Percentiles rank a stretch among this genome's conserved stretches.
These are phyloP conservation scores for Wickerhamiella occidentalis DNA, from an alignment of 805 yeast species.

Conservation along the genomic window DNA sequence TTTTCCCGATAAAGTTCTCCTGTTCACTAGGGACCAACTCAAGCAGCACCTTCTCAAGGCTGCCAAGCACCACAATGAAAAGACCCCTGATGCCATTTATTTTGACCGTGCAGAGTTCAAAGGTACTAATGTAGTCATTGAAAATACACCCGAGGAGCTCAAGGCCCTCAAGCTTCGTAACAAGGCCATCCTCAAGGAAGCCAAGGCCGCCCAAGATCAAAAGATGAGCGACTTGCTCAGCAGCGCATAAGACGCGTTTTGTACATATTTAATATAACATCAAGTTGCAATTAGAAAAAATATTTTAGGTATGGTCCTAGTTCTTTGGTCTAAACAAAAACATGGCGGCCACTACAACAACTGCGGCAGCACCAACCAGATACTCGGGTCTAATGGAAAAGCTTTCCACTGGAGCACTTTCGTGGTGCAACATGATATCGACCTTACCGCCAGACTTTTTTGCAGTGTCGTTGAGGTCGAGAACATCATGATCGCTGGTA, in stretches of 20 bases:
- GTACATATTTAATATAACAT: not conserved
- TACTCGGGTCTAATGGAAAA: not conserved
- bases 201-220: conserved; percentile 23
- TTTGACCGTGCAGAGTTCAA: conserved; percentile 43
- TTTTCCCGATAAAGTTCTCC: conserved; percentile 40
- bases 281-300: no score
- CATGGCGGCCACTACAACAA: conserved; percentile 8
- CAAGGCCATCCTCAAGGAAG: conserved; percentile 37
- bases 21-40: conserved; percentile 33
- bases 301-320: not conserved
- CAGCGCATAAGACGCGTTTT: not conserved
- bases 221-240: conserved; percentile 1
- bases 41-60: conserved; percentile 31
- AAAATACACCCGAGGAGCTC: conserved; percentile 40
- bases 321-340: conserved; percentile 7
- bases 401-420: conserved; percentile 29
- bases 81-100: conserved; percentile 65
- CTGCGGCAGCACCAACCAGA: conserved; percentile 13
- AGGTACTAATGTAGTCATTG: conserved; percentile 37
- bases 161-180: conserved; percentile 36
- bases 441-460: conserved; percentile 45
- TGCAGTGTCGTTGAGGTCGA: conserved; percentile 57
- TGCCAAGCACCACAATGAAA: conserved; percentile 41
- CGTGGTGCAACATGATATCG: conserved; percentile 60
- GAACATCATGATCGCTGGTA: conserved; percentile 59